Evolutionary conservation across 768 basidiomycete genomes (phyloP).

Genomic region (Lenzites betulinus): DNA sequence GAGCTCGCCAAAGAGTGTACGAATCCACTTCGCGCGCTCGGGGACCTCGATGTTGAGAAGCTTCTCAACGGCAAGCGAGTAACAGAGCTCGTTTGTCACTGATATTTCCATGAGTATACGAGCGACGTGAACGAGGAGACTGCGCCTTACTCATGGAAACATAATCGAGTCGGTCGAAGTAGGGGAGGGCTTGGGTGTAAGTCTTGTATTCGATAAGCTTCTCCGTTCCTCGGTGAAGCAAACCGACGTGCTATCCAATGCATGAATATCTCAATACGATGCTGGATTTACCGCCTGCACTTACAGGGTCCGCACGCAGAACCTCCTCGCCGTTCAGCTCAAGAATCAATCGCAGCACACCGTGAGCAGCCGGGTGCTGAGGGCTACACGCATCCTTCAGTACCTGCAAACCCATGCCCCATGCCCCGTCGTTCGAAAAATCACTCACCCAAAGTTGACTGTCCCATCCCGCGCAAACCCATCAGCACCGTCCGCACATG

Average conservation of each 20-base stretch:
- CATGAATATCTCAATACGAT: neutral
- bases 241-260: conserved; percentile 78
- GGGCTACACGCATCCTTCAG: conserved; percentile 51
- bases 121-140: neutral
- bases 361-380: conserved; percentile 98
- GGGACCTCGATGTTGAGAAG: conserved; percentile 96
- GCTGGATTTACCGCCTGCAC: conserved; percentile 27
- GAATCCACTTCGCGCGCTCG: conserved; percentile 97
- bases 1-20: conserved; percentile 95
- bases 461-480: conserved; percentile 4
- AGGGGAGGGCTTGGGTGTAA: conserved; percentile 95
- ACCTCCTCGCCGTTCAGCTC: conserved; percentile 98
- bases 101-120: neutral
- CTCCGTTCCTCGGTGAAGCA: conserved; percentile 96
- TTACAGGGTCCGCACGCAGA: conserved; percentile 79
- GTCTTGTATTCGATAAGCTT: conserved; percentile 99
- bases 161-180: conserved; percentile 99
- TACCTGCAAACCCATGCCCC: neutral
- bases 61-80: conserved; percentile 97
- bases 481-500: conserved; percentile 7
- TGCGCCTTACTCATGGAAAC: conserved; percentile 97
- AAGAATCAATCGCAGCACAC: conserved; percentile 95
- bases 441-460: conserved; percentile 89
- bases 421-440: neutral
- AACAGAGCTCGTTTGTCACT: conserved; percentile 99